Evolutionary conservation across 192 early-diverging fungal genomes (phyloP), one percentile per base, ranked within the genome.

Genomic region (Spizellomyces sp.): DNA sequence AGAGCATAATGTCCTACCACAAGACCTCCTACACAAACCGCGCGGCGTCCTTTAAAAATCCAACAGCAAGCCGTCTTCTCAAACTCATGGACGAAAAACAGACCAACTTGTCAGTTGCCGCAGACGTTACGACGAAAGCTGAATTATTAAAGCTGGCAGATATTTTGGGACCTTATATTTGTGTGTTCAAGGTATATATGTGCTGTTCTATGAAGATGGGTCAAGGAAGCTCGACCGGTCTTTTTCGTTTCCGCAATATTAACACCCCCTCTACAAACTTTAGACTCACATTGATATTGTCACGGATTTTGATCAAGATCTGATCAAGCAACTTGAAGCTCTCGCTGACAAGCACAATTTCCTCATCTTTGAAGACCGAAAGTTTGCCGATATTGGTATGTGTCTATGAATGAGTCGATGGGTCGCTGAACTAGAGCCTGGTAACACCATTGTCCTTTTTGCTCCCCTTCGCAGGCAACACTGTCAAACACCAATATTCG

Each of bases 281-380:
- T 77, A 93, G 91, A 99, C 97, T 0, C 97, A 99, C 72, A 91
- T 96, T 64, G 97, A 99, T 80, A 87, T 97, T 59, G 81, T 99
- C 14, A 79, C 84, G 9, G 96, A 99, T 82, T 99, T 98, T 90
- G 95, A 96, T 77, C 70, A 77, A 44, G 91, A 95, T 71, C 79
- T 96, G 62, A 87, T 93, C 17, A 80, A 74, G 8, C 82, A 89
- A 72, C 89, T 99, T 27, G 78, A 81, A 46, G 86, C 75, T 0
- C 86, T 99, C 63, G 87, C 92, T 14, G 80, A 85, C 47, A 91
- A 93, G 77, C 95, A 98, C 78, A 87, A 93, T 72, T 99, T 97
- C 81, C 68, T 99, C 80, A 98, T 99, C 72, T 98, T 98, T 77
- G 96, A 99, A 75, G 96, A 98, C 81, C 90, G 96, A 79, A 98